Conservation (phyloP, 352 stramenopile genomes). For the Globisporangium lucens region DNA sequence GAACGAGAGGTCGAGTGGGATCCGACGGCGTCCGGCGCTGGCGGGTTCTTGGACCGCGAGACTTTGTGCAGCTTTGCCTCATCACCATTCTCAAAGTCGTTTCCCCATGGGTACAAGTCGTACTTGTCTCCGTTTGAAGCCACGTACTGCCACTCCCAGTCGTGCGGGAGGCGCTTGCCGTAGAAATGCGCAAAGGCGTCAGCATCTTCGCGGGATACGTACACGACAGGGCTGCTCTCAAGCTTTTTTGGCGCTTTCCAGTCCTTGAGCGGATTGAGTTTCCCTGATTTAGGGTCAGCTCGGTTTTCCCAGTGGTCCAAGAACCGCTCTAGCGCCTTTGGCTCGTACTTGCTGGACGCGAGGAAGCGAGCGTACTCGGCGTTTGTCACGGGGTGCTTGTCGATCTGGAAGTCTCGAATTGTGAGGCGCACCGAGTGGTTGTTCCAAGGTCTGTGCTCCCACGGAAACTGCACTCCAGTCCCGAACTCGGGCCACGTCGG, state of each 20-base stretch:
- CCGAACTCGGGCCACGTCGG: constrained; percentile 53
- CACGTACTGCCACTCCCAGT: constrained; percentile 88
- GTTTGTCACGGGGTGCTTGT: constrained; percentile 79
- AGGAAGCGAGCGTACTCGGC: constrained; percentile 62
- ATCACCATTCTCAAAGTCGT: constrained; percentile 21
- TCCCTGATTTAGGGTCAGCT: not conserved
- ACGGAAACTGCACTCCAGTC: constrained; percentile 81
- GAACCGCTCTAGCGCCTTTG: constrained; percentile 57
- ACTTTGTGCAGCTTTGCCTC: constrained; percentile 21
- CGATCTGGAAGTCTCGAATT: constrained; percentile 71
- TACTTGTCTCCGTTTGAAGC: constrained; percentile 67
- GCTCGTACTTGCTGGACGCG: constrained; percentile 44
- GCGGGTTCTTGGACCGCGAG: constrained; percentile 38
- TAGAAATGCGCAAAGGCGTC: constrained; percentile 65
- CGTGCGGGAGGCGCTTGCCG: constrained; percentile 68
- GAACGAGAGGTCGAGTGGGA: constrained; percentile 48
- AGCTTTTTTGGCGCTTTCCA: constrained; percentile 50
- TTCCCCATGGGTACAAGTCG: constrained; percentile 57
- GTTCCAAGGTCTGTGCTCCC: constrained; percentile 75
- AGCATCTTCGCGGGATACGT: constrained; percentile 73
- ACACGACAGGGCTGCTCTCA: constrained; percentile 66
- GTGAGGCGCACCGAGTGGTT: constrained; percentile 63
- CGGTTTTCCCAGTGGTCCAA: constrained; percentile 72
- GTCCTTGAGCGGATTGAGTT: constrained; percentile 19
- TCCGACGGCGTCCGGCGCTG: constrained; percentile 41